These are phyloP conservation scores for Rhamnella rubrinervis DNA, from an alignment of 331 rosid genomes.

Conservation along the genomic window DNA sequence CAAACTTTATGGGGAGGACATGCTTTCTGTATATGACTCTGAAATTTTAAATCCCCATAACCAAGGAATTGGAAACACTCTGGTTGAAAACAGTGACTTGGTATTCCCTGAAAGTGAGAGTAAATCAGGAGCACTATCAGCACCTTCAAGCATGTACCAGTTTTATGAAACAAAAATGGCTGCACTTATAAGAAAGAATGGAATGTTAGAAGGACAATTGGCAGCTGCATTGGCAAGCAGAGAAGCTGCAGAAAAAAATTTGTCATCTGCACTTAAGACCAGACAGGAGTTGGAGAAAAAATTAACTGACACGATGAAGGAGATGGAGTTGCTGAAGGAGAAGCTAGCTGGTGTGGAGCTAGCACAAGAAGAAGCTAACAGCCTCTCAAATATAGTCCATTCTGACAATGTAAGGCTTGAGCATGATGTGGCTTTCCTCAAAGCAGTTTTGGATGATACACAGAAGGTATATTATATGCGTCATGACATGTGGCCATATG, in stretches of 20 bases:
- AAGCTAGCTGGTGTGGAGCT: constrained; percentile 69
- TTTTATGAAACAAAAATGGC: constrained; percentile 74
- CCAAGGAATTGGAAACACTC: constrained; percentile 52
- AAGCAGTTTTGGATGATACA: constrained; percentile 93
- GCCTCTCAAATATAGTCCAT: constrained; percentile 78
- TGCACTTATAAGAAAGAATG: constrained; percentile 67
- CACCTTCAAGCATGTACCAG: constrained; percentile 61
- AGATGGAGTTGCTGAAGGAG: constrained; percentile 70
- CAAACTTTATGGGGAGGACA: constrained; percentile 54
- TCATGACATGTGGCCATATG: background rate
- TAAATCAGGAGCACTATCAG: constrained; percentile 52
- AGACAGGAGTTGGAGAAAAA: constrained; percentile 78
- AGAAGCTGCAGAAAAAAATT: constrained; percentile 75
- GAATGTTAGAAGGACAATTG: constrained; percentile 79
- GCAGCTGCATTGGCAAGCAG: constrained; percentile 68
- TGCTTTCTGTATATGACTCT: constrained; percentile 31
- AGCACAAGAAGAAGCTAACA: constrained; percentile 84
- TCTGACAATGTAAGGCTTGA: constrained; percentile 96
- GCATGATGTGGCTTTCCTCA: constrained; percentile 96
- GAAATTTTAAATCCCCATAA: constrained; percentile 54
- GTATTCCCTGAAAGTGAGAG: constrained; percentile 49
- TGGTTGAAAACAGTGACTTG: constrained; percentile 36
- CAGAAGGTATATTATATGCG: constrained; percentile 60
- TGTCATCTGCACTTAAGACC: constrained; percentile 65
- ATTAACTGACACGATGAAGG: constrained; percentile 51